Conservation (phyloP, 306 rosid species). For the Cucurbita moschata region DNA sequence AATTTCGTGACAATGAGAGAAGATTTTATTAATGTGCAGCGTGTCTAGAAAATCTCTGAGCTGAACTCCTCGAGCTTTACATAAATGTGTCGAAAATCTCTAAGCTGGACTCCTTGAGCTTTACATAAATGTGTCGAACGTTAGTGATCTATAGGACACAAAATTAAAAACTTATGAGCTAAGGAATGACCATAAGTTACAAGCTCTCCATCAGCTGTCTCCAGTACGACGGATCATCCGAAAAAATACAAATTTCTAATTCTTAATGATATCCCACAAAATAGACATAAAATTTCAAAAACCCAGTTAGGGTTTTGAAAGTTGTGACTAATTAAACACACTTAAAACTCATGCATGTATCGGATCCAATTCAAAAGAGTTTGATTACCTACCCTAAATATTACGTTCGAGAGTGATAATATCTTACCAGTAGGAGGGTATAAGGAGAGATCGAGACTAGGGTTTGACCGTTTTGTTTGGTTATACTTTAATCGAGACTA, state of each 20-base stretch:
- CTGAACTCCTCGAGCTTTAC: too few species aligned
- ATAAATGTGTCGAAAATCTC: background rate
- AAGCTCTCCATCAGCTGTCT: too few species aligned
- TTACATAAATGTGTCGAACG: background rate
- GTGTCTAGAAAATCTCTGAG: too few species aligned
- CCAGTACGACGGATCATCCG: too few species aligned
- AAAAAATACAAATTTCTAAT: too few species aligned
- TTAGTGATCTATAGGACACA: background rate
- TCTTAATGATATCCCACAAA: too few species aligned
- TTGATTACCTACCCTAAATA: background rate
- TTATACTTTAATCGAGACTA: background rate
- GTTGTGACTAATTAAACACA: background rate
- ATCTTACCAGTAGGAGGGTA: background rate
- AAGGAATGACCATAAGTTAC: too few species aligned
- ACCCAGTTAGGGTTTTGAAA: background rate
- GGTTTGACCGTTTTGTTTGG: background rate
- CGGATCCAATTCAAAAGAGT: too few species aligned
- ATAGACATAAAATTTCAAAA: background rate
- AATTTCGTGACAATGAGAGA: background rate
- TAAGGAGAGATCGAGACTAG: background rate
- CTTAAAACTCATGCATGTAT: too few species aligned
- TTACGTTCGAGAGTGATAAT: background rate
- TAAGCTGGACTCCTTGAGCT: too few species aligned
- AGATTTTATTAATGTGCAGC: too few species aligned
- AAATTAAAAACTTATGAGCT: too few species aligned